These are phyloP conservation scores for Daldinia vernicosa DNA, from an alignment of 495 filamentous ascomycete species.

Conservation along the genomic window DNA sequence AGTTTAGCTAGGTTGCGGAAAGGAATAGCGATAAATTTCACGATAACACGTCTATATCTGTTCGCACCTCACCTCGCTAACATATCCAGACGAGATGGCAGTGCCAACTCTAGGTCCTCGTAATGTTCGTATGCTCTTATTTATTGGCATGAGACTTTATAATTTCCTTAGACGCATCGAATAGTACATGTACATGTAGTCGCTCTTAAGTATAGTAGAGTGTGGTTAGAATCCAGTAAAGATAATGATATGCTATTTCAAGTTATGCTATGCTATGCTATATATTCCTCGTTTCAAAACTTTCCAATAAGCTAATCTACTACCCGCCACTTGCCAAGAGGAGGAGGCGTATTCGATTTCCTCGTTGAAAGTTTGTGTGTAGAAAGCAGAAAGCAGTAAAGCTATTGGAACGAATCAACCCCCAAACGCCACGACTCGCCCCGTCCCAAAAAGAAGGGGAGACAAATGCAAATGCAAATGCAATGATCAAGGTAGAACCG, in stretches of 20 bases:
- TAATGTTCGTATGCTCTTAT: neutral
- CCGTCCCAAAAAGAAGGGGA: neutral
- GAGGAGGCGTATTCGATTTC: neutral
- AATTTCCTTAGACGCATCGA: neutral
- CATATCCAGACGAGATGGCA: neutral
- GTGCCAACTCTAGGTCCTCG: neutral
- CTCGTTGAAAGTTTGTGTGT: neutral
- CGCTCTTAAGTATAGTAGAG: neutral
- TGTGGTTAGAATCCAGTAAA: neutral
- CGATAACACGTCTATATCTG: neutral
- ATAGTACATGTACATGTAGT: neutral
- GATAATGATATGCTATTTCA: slow-evolving; percentile 3
- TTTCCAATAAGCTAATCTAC: neutral
- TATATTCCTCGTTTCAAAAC: no score
- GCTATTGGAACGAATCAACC: neutral
- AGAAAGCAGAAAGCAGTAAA: neutral
- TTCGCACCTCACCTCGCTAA: neutral
- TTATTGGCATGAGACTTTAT: neutral
- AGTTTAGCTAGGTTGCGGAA: neutral
- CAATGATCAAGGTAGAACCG: neutral
- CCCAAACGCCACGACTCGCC: slow-evolving; percentile 1
- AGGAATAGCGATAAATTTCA: neutral
- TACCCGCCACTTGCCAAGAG: neutral
- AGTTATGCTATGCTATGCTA: slow-evolving; percentile 25
- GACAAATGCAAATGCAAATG: slow-evolving; percentile 4